Evolutionary conservation across 805 yeast genomes (phyloP), one percentile per base, ranked within the genome.

Genomic region (Starmerella lactis-condensi): DNA sequence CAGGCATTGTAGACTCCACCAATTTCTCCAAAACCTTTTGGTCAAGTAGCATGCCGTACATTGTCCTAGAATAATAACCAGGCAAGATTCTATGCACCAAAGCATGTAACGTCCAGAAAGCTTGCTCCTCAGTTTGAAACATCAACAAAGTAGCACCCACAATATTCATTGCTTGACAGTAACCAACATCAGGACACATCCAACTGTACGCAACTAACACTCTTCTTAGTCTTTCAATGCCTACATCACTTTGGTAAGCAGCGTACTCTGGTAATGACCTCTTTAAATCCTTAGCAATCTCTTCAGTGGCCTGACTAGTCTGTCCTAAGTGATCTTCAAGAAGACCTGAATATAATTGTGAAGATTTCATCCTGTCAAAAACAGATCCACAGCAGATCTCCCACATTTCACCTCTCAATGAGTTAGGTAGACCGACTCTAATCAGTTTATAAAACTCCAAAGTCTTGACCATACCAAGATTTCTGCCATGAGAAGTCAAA

Each of bases 131-230:
- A 6, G 91, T 75, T 75, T 79, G 82, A 39, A 47, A 58, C 30
- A 59, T 60, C 18, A 59, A 70, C 46, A 71, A 65, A 1, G 62
- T 61, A 1, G 64, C 64, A 3, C 56, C 60, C 10, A 59, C 64
- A 31, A 89, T 89, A 50, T 89, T 89, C 98, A 91, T 89, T 1
- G 96, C 98, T 53, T 89, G 98, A 51, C 99, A 89, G 52, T 89
- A 89, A 0, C 99, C 99, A 17, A 89, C 79, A 25, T 85, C 93
- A 0, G 93, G 94, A 50, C 83, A 82, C 41, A 76, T 78, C 95
- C 96, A 89, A 0, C 94, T 78, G 48, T 83, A 89, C 1, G 94
- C 94, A 0, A 91, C 75, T 36, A 89, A 62, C 1, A 89, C 96
- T 38, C 92, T 64, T 38, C 98, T 64, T 29, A 89, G 62, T 33